These are phyloP conservation scores for Sporothrix variecibatus DNA, from an alignment of 2,329 filamentous ascomycete genomes.

Conservation along the genomic window DNA sequence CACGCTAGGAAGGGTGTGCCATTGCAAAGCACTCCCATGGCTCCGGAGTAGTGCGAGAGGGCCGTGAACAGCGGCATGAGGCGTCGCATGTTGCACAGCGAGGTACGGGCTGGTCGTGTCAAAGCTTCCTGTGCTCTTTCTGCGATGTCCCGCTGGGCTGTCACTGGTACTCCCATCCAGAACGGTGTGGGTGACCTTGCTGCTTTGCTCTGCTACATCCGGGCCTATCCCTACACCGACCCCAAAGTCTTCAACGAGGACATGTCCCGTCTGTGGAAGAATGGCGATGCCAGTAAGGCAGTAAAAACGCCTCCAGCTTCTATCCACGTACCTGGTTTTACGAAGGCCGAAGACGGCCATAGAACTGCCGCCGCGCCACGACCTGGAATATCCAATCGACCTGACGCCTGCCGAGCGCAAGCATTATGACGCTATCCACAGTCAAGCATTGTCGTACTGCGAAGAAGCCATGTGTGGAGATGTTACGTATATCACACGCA, in stretches of 20 bases:
- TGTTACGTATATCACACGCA: not conserved
- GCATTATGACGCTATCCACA: not conserved
- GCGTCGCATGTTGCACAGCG: conserved; percentile 47
- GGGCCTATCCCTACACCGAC: not conserved
- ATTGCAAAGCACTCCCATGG: conserved; percentile 48
- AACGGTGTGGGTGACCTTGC: not conserved
- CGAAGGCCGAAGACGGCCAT: not conserved
- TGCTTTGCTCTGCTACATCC: not conserved
- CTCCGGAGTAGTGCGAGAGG: conserved; percentile 46
- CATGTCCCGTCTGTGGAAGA: not conserved
- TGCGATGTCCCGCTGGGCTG: not conserved
- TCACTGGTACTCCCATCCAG: not conserved
- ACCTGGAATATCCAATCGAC: not conserved
- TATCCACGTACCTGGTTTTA: not conserved
- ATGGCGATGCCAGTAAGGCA: not conserved
- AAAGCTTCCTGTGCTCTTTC: not conserved
- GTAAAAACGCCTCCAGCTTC: not conserved
- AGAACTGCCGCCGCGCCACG: not conserved
- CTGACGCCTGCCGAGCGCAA: not conserved
- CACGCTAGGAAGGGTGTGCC: conserved; percentile 43
- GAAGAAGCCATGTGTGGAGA: not conserved
- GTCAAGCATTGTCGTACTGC: not conserved
- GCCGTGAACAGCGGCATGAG: conserved; percentile 46
- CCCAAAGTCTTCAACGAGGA: not conserved
- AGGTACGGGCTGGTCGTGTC: conserved; percentile 39